Conservation (phyloP, 2,329 filamentous ascomycete species). For the Talaromyces sp. region DNA sequence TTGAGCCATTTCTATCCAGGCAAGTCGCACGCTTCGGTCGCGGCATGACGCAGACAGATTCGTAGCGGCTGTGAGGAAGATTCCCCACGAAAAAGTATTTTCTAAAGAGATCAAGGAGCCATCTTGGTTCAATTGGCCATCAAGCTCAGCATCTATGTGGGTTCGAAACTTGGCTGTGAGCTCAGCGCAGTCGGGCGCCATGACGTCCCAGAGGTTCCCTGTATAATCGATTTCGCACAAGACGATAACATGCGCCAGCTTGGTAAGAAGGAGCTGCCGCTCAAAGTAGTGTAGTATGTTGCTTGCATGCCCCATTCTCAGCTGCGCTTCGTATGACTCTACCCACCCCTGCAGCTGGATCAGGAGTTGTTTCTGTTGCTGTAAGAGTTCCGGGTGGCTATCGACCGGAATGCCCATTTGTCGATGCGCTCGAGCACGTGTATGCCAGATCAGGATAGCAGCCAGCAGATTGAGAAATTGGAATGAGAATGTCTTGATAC, state of each 20-base stretch:
- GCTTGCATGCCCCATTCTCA: neutral
- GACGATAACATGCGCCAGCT: neutral
- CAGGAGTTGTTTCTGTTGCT: neutral
- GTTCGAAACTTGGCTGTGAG: neutral
- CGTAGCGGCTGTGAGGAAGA: neutral
- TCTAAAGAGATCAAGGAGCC: conserved; percentile 7
- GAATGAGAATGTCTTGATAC: neutral
- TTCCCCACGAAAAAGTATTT: neutral
- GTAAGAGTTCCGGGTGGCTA: neutral
- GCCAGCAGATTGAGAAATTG: neutral
- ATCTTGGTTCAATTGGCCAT: neutral
- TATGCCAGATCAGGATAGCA: neutral
- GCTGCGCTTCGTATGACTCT: neutral
- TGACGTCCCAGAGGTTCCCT: neutral
- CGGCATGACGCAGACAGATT: neutral
- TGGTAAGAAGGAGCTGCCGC: neutral
- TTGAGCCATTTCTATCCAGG: neutral
- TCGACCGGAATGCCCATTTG: neutral
- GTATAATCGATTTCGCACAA: neutral
- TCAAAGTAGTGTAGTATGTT: neutral
- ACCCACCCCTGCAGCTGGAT: neutral
- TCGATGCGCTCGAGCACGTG: neutral
- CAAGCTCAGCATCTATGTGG: neutral
- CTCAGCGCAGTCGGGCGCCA: neutral
- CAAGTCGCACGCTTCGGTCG: neutral